Evolutionary conservation across 1,139 yeast genomes (phyloP).

Genomic region (Tardiomyces blankii): DNA sequence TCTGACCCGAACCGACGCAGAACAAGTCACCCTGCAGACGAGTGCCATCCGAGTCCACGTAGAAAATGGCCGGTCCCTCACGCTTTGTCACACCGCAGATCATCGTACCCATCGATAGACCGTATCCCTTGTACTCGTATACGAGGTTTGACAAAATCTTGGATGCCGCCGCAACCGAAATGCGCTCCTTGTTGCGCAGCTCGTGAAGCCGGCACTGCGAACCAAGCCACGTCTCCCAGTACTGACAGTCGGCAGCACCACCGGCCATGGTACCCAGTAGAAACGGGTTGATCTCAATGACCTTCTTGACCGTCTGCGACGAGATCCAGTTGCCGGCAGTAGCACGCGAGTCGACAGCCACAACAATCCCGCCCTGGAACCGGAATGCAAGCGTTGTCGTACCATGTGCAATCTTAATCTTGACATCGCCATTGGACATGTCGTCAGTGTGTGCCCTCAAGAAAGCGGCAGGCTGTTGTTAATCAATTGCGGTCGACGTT

Average conservation of each 20-base stretch:
- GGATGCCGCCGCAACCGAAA: conserved; percentile 94
- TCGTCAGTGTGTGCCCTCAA: conserved; percentile 97
- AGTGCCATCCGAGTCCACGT: conserved; percentile 96
- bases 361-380: conserved; percentile 90
- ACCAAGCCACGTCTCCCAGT: conserved; percentile 99
- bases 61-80: conserved; percentile 91
- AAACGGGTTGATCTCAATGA: conserved; percentile 91
- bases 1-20: conserved; percentile 98
- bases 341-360: conserved; percentile 96
- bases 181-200: conserved; percentile 86
- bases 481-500: too few species aligned
- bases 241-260: conserved; percentile 99
- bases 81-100: conserved; percentile 92
- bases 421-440: conserved; percentile 82
- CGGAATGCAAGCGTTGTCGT: conserved; percentile 96
- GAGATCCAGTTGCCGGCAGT: conserved; percentile 99
- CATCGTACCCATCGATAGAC: conserved; percentile 99
- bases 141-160: conserved; percentile 86
- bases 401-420: conserved; percentile 95
- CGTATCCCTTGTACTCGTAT: conserved; percentile 93
- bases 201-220: conserved; percentile 94
- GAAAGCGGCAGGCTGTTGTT: conserved; percentile 69
- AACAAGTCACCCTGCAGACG: conserved; percentile 89
- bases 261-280: conserved; percentile 98
- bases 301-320: conserved; percentile 95